Conservation (phyloP, 371 early-diverging fungal genomes). For the Mitosporidium daphniae region DNA sequence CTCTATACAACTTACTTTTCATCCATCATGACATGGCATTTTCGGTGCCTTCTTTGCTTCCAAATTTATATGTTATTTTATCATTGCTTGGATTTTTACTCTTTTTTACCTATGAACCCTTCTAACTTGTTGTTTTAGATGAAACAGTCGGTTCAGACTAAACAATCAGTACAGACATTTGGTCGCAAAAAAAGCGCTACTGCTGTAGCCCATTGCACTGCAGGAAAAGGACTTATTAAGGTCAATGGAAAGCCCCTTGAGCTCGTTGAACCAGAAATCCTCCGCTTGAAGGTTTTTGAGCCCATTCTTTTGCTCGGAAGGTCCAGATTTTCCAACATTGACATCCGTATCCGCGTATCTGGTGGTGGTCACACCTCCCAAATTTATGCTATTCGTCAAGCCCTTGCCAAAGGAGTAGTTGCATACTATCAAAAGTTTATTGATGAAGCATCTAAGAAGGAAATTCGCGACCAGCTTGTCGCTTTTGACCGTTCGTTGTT, state of each 20-base stretch:
- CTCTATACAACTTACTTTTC: too few species aligned
- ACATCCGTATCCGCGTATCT: constrained; percentile 77
- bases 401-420: constrained; percentile 91
- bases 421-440: constrained; percentile 96
- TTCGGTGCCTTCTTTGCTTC: too few species aligned
- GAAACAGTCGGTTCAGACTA: too few species aligned
- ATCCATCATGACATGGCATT: too few species aligned
- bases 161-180: constrained; percentile 4
- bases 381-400: constrained; percentile 93
- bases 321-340: constrained; percentile 69
- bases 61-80: too few species aligned
- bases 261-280: constrained; percentile 70
- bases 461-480: constrained; percentile 74
- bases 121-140: too few species aligned
- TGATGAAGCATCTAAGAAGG: constrained; percentile 96
- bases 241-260: constrained; percentile 87
- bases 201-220: constrained; percentile 90
- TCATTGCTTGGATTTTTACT: too few species aligned
- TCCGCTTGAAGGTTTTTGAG: constrained; percentile 91
- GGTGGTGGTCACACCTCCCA: constrained; percentile 93
- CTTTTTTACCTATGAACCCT: too few species aligned
- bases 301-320: constrained; percentile 77
- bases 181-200: constrained; percentile 78
- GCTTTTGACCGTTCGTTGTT: constrained; percentile 89
- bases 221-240: constrained; percentile 72